phyloP scores from a whole-genome alignment of 1,284 basidiomycete species.

The Schizophyllum amplum region DNA sequence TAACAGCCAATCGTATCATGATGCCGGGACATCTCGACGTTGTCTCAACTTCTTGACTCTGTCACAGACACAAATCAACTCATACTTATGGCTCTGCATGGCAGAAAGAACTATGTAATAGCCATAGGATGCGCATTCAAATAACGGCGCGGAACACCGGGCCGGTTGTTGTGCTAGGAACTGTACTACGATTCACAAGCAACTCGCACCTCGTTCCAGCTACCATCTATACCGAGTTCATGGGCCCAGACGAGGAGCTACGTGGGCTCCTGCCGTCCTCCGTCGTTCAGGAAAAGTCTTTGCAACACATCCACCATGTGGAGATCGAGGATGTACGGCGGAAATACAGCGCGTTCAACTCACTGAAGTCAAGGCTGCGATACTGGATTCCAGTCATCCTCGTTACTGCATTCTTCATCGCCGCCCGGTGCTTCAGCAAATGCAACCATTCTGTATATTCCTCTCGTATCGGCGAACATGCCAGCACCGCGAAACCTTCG shows the following conservation, averaged over 20 bases:
- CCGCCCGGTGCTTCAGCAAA: not conserved
- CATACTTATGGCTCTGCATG: too few relatives aligned
- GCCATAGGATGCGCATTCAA: too few relatives aligned
- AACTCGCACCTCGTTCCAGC: too few relatives aligned
- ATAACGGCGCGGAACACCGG: not conserved
- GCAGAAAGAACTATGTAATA: too few relatives aligned
- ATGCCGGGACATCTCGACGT: too few relatives aligned
- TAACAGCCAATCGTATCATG: too few relatives aligned
- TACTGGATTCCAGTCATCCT: not conserved
- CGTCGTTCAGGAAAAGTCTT: not conserved
- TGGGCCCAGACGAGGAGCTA: not conserved
- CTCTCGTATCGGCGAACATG: not conserved
- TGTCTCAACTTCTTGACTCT: too few relatives aligned
- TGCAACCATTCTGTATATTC: not conserved
- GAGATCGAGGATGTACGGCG: not conserved
- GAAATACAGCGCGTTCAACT: not conserved
- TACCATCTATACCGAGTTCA: not conserved
- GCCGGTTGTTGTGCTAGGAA: too few relatives aligned
- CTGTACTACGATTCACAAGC: too few relatives aligned
- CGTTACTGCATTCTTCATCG: not conserved
- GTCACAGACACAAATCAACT: too few relatives aligned
- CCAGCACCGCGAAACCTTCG: not conserved
- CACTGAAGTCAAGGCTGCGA: not conserved
- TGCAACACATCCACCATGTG: not conserved
- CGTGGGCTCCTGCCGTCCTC: not conserved